phyloP scores from a whole-genome alignment of 2,329 filamentous ascomycete species.

The Phoma herbarum region DNA sequence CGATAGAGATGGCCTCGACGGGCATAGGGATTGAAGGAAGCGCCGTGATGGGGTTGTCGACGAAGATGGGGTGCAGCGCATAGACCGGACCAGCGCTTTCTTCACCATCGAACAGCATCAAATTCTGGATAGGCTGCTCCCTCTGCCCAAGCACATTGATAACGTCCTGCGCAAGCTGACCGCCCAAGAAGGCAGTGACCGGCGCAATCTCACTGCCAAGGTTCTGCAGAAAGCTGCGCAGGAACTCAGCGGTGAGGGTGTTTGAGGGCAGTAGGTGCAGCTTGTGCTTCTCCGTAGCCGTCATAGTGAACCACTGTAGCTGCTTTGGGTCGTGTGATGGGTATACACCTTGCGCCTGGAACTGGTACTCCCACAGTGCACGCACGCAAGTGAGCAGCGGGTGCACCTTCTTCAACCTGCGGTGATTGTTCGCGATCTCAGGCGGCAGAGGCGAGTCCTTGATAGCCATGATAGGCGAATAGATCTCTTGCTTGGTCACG shows the following conservation, averaged over 20 bases:
- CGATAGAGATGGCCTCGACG: slow-evolving; percentile 27
- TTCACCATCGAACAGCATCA: slow-evolving; percentile 89
- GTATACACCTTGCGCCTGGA: slow-evolving; percentile 51
- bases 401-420: slow-evolving; percentile 77
- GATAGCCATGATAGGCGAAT: slow-evolving; percentile 86
- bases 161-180: slow-evolving; percentile 91
- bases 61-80: slow-evolving; percentile 73
- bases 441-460: slow-evolving; percentile 76
- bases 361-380: slow-evolving; percentile 88
- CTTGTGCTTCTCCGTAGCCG: slow-evolving; percentile 80
- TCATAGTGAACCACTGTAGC: slow-evolving; percentile 76
- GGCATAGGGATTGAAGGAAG: slow-evolving; percentile 39
- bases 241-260: slow-evolving; percentile 65
- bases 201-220: slow-evolving; percentile 84
- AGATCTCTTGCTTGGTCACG: slow-evolving; percentile 90
- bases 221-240: slow-evolving; percentile 87
- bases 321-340: slow-evolving; percentile 62
- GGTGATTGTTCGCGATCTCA: slow-evolving; percentile 73
- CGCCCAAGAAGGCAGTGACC: slow-evolving; percentile 87
- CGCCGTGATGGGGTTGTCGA: slow-evolving; percentile 27
- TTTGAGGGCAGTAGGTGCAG: slow-evolving; percentile 62
- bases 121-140: slow-evolving; percentile 95
- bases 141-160: slow-evolving; percentile 93
- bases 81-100: slow-evolving; percentile 81
- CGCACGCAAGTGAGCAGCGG: slow-evolving; percentile 86